Percentiles rank a stretch among this genome's conserved stretches.
phyloP scores from a whole-genome alignment of 805 yeast species.

The Vanderwaltozyma tropicalis region DNA sequence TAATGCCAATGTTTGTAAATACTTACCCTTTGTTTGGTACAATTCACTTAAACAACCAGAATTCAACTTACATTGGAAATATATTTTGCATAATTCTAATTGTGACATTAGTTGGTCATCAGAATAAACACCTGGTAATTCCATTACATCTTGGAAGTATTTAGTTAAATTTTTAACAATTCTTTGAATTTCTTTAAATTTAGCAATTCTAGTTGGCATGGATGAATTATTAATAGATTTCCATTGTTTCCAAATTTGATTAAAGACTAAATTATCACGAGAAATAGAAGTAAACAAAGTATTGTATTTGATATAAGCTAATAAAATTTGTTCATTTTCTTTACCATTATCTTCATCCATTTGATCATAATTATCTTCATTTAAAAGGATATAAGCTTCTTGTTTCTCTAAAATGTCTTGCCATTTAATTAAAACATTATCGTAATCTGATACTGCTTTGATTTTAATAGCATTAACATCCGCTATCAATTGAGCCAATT shows the following conservation, averaged over 20 bases:
- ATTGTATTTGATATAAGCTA: conserved; percentile 67
- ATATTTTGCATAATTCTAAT: conserved; percentile 16
- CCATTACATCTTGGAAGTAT: conserved; percentile 51
- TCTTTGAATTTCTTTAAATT: conserved; percentile 29
- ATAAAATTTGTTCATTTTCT: conserved; percentile 63
- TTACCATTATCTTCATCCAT: conserved; percentile 41
- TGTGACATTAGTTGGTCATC: conserved; percentile 54
- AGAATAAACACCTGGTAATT: conserved; percentile 85
- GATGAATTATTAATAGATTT: conserved; percentile 1
- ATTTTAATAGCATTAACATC: conserved; percentile 29
- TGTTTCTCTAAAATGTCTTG: conserved; percentile 58
- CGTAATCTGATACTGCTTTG: conserved; percentile 40
- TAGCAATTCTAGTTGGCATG: conserved; percentile 18
- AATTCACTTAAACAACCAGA: conserved; percentile 22
- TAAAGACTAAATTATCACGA: conserved; percentile 53
- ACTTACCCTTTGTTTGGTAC: conserved; percentile 21
- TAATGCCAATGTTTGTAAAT: conserved; percentile 24
- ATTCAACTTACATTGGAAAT: conserved; percentile 14
- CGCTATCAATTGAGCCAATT: conserved; percentile 52
- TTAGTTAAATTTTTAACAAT: conserved; percentile 35
- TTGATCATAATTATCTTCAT: conserved; percentile 32
- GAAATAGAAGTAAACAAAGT: conserved; percentile 53
- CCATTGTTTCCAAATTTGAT: conserved; percentile 26
- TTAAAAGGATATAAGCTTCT: conserved; percentile 39
- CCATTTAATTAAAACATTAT: conserved; percentile 52